Conservation (phyloP, 345 rosid species). For the Luvunga scandens region DNA sequence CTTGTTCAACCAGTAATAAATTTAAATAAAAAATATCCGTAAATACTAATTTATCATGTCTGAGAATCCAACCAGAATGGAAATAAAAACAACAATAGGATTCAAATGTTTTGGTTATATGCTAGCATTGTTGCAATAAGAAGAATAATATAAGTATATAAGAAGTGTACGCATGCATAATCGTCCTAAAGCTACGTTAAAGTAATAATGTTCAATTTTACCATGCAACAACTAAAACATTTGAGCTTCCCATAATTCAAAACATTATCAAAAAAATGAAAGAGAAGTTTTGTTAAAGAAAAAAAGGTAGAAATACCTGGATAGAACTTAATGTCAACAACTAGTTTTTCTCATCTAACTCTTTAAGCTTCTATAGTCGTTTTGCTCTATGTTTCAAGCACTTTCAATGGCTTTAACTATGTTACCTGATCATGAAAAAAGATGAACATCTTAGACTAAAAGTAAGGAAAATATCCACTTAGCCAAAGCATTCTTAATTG, state of each 20-base stretch:
- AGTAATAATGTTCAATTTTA: neutral
- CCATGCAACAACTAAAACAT: neutral
- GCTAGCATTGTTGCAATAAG: neutral
- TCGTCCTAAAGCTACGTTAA: neutral
- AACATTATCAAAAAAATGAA: neutral
- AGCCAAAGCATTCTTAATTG: neutral
- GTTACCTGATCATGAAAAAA: slow-evolving; percentile 33
- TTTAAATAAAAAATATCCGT: neutral
- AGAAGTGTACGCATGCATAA: neutral
- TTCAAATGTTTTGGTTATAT: neutral
- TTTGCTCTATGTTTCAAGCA: slow-evolving; percentile 60
- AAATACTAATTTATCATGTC: neutral
- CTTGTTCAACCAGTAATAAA: too few species aligned
- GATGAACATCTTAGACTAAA: slow-evolving; percentile 10
- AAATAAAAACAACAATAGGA: neutral
- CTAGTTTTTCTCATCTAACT: slow-evolving; percentile 46
- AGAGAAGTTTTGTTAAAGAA: neutral
- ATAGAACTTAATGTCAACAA: slow-evolving; percentile 38
- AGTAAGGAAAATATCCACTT: neutral
- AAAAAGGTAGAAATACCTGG: slow-evolving; percentile 37
- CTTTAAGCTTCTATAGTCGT: slow-evolving; percentile 59
- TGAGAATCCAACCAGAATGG: slow-evolving; percentile 6
- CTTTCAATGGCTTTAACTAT: slow-evolving; percentile 61
- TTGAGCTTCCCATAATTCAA: neutral
- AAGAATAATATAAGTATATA: too few species aligned